Percentiles rank a stretch among this genome's conserved stretches.
phyloP scores from a whole-genome alignment of 2,329 filamentous ascomycete genomes.

The Neonectria sp. region DNA sequence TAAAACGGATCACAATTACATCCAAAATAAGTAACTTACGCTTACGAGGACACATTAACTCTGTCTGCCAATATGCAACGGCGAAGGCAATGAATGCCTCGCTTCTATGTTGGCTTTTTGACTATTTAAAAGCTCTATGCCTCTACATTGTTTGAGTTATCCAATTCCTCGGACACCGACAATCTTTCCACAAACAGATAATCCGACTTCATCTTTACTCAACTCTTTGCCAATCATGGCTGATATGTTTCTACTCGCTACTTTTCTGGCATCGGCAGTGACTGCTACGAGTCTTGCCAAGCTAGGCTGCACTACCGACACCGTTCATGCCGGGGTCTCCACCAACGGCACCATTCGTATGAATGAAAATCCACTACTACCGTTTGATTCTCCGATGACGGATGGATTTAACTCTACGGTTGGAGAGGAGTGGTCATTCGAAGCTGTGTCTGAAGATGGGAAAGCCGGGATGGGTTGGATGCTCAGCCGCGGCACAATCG shows the following conservation, averaged over 20 bases:
- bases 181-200: conserved; percentile 17
- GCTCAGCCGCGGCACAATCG: conserved; percentile 32
- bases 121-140: conserved; percentile 17
- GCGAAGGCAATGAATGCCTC: conserved; percentile 17
- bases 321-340: conserved; percentile 23
- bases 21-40: conserved; percentile 18
- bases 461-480: conserved; percentile 27
- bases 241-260: conserved; percentile 23
- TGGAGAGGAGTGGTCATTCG: conserved; percentile 28
- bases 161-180: conserved; percentile 13
- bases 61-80: conserved; percentile 17
- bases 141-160: conserved; percentile 13
- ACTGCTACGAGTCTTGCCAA: conserved; percentile 26
- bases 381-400: conserved; percentile 24
- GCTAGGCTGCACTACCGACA: conserved; percentile 23
- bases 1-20: conserved; percentile 17
- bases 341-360: conserved; percentile 22
- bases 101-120: conserved; percentile 12
- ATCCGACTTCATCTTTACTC: conserved; percentile 17
- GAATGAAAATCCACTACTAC: conserved; percentile 21
- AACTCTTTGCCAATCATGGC: conserved; percentile 22
- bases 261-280: conserved; percentile 29
- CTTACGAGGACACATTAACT: conserved; percentile 16
- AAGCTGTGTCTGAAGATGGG: conserved; percentile 30
- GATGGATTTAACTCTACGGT: conserved; percentile 19